Percentiles rank a stretch among this genome's conserved stretches.
phyloP scores from a whole-genome alignment of 495 filamentous ascomycete species.

The Podospora comata region DNA sequence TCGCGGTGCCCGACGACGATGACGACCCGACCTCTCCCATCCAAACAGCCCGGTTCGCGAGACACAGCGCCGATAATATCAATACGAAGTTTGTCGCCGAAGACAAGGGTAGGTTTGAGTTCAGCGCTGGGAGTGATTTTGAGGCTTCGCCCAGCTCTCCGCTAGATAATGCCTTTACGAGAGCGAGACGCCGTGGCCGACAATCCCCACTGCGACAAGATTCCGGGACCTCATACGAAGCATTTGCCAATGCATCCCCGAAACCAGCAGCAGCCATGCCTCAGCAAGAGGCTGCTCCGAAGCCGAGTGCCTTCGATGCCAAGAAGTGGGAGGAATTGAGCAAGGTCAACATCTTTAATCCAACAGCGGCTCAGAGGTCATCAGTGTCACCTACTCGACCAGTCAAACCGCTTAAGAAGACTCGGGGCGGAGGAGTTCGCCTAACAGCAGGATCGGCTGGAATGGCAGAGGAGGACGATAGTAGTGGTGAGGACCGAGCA shows the following conservation, averaged over 20 bases:
- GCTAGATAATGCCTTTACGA: constrained; percentile 28
- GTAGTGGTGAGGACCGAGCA: constrained; percentile 33
- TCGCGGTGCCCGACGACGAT: constrained; percentile 41
- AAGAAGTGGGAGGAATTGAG: constrained; percentile 67
- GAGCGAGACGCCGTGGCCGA: constrained; percentile 39
- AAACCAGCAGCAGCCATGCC: constrained; percentile 3
- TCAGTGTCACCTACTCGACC: constrained; percentile 41
- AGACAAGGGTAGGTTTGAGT: constrained; percentile 39
- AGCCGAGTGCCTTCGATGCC: constrained; percentile 53
- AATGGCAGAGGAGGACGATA: constrained; percentile 46
- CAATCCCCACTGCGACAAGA: constrained; percentile 30
- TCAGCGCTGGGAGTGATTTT: constrained; percentile 40
- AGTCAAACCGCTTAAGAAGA: constrained; percentile 34
- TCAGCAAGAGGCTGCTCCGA: constrained; percentile 17
- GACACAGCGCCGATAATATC: constrained; percentile 69
- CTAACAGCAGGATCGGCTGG: constrained; percentile 45
- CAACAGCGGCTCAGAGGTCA: constrained; percentile 32
- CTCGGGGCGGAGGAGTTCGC: constrained; percentile 38
- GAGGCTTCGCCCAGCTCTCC: not conserved
- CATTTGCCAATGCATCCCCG: not conserved
- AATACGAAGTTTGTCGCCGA: constrained; percentile 59
- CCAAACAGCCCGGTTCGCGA: constrained; percentile 41
- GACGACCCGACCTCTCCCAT: constrained; percentile 30
- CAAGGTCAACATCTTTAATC: constrained; percentile 56
- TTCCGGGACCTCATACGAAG: constrained; percentile 20